phyloP scores from a whole-genome alignment of 208 protist species.

The Phytomonas sp. region DNA sequence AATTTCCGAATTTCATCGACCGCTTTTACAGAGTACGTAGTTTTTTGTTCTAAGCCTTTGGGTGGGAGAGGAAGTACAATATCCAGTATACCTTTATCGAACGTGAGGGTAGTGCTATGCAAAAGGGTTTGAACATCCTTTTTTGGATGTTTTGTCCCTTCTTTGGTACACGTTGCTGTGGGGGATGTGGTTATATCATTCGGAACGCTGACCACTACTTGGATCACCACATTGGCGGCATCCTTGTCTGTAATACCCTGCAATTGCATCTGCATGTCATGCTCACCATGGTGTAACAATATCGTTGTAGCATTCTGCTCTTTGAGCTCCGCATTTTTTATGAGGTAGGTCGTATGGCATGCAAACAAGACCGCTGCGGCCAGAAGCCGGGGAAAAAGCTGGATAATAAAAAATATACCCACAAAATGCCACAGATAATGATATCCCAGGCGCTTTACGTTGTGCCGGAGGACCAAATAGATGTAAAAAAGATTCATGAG shows the following conservation, averaged over 20 bases:
- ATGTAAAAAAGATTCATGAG: constrained; percentile 53
- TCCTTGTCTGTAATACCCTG: constrained; percentile 33
- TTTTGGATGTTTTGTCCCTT: too few relatives aligned
- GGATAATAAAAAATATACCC: constrained; percentile 60
- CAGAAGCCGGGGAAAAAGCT: constrained; percentile 66
- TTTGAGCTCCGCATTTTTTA: constrained; percentile 31
- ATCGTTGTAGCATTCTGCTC: constrained; percentile 45
- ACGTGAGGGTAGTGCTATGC: constrained; percentile 30
- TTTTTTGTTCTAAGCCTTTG: not conserved
- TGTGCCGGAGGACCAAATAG: constrained; percentile 44
- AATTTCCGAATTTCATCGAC: constrained; percentile 44
- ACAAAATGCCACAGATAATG: constrained; percentile 43
- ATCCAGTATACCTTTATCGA: constrained; percentile 38
- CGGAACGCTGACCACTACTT: constrained; percentile 22
- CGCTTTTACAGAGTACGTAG: constrained; percentile 37
- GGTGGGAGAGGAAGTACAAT: constrained; percentile 34
- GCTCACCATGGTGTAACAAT: constrained; percentile 23
- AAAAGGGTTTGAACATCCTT: too few relatives aligned
- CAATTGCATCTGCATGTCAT: constrained; percentile 23
- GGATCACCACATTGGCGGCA: constrained; percentile 29
- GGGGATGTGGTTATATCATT: constrained; percentile 1
- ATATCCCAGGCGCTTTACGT: constrained; percentile 39
- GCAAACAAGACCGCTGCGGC: constrained; percentile 62
- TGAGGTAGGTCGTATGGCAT: constrained; percentile 38
- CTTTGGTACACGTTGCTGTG: too few relatives aligned